Conservation (phyloP, 805 yeast species). For the Kluyveromyces nonfermentans region DNA sequence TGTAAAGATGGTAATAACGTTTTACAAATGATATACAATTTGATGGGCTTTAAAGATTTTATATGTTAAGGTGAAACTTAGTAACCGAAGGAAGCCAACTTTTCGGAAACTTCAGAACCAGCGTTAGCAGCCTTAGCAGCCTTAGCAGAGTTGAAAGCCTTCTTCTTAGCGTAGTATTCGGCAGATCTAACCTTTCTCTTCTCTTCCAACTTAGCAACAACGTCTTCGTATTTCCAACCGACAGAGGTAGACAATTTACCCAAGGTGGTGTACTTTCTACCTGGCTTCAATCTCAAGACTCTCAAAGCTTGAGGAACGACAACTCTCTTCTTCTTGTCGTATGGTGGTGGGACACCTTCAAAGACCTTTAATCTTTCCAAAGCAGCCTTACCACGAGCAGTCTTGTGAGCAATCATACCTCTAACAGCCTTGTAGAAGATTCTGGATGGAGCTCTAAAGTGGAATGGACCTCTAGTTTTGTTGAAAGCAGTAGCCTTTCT, state of each 20-base stretch:
- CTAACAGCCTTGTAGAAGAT: constrained; percentile 99
- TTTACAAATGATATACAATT: constrained; percentile 8
- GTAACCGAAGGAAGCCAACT: constrained; percentile 96
- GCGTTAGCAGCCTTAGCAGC: constrained; percentile 84
- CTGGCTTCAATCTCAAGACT: constrained; percentile 98
- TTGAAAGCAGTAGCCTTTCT: constrained; percentile 99
- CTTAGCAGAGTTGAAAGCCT: constrained; percentile 81
- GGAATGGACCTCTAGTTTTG: constrained; percentile 99
- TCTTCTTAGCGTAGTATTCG: constrained; percentile 98
- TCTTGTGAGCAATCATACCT: constrained; percentile 99
- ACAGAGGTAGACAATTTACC: constrained; percentile 94
- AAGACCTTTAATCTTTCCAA: constrained; percentile 98
- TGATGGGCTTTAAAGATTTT: constrained; percentile 1
- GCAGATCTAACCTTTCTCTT: constrained; percentile 98
- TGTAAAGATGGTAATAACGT: constrained; percentile 7
- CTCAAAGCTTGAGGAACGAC: constrained; percentile 99
- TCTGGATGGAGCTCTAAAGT: constrained; percentile 99
- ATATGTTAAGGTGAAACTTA: constrained; percentile 37
- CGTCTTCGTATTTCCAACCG: constrained; percentile 99
- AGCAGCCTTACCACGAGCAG: constrained; percentile 99
- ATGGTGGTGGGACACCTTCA: constrained; percentile 99
- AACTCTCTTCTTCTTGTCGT: constrained; percentile 99
- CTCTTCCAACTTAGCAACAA: constrained; percentile 96
- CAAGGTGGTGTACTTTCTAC: constrained; percentile 98
- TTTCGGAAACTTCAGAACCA: constrained; percentile 81